Conservation (phyloP, 2,329 filamentous ascomycete genomes). For the Aureobasidium sp. region DNA sequence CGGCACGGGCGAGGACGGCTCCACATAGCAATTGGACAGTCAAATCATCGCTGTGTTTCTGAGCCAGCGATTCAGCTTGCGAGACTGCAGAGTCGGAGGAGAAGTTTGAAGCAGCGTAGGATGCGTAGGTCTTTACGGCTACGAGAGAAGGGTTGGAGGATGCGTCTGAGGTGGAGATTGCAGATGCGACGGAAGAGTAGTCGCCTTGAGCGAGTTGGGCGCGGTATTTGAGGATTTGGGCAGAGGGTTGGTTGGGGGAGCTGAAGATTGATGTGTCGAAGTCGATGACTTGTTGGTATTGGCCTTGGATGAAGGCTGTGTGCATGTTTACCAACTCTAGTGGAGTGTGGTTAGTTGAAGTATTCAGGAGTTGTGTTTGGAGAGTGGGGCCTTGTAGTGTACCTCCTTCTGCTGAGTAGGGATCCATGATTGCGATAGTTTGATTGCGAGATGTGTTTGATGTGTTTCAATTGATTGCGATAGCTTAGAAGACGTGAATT, state of each 20-base stretch:
- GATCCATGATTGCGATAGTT: conserved; percentile 56
- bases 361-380: conserved; percentile 17
- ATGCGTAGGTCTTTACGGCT: conserved; percentile 81
- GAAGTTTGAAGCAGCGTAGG: conserved; percentile 49
- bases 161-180: conserved; percentile 68
- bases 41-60: conserved; percentile 74
- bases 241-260: conserved; percentile 78
- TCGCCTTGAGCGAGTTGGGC: conserved; percentile 87
- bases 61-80: conserved; percentile 74
- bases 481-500: neutral
- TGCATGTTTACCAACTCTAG: conserved; percentile 73
- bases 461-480: too few species aligned
- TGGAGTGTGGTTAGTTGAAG: conserved; percentile 17
- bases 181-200: conserved; percentile 74
- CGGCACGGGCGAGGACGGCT: conserved; percentile 83
- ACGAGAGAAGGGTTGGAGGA: conserved; percentile 71
- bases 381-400: conserved; percentile 27
- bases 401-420: conserved; percentile 71
- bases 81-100: conserved; percentile 49
- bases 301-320: conserved; percentile 76
- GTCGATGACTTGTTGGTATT: conserved; percentile 88
- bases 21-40: conserved; percentile 85
- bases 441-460: neutral
- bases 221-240: conserved; percentile 81
- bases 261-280: conserved; percentile 87